Evolutionary conservation across 2,329 filamentous ascomycete genomes (phyloP).

Genomic region (Seiridium unicorne): DNA sequence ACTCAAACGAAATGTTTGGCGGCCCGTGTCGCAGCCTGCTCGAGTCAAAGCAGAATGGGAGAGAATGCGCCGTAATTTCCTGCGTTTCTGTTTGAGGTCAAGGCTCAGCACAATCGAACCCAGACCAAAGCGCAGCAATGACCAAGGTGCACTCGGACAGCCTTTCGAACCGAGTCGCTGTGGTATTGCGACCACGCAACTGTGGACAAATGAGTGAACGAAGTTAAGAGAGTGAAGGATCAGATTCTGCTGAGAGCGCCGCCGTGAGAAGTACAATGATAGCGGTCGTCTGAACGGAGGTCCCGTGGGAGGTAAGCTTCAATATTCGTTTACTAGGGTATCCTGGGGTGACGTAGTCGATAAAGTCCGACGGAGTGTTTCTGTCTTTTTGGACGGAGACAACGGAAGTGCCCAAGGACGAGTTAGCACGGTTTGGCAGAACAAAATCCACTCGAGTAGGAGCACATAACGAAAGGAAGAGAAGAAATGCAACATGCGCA

Average conservation of each 20-base stretch:
- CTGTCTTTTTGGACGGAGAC: background rate
- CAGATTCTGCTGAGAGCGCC: background rate
- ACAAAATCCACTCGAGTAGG: background rate
- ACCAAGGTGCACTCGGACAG: no score
- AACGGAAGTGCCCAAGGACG: background rate
- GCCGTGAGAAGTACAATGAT: background rate
- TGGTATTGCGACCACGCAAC: background rate
- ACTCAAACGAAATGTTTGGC: background rate
- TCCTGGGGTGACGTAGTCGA: constrained; percentile 4
- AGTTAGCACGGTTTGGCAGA: background rate
- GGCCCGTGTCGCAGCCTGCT: background rate
- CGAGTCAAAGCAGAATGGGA: background rate
- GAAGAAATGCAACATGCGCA: background rate
- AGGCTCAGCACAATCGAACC: no score
- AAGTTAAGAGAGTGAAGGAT: background rate
- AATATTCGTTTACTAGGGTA: background rate
- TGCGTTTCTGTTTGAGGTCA: no score
- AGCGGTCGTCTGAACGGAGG: background rate
- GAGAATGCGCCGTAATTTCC: background rate
- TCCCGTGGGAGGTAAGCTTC: background rate
- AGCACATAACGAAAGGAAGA: background rate
- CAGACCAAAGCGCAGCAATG: no score
- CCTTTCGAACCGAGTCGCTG: no score
- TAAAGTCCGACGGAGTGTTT: constrained; percentile 1
- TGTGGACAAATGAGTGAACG: background rate